Evolutionary conservation across 257 asterid genomes (phyloP).

Genomic region (Echium plantagineum): DNA sequence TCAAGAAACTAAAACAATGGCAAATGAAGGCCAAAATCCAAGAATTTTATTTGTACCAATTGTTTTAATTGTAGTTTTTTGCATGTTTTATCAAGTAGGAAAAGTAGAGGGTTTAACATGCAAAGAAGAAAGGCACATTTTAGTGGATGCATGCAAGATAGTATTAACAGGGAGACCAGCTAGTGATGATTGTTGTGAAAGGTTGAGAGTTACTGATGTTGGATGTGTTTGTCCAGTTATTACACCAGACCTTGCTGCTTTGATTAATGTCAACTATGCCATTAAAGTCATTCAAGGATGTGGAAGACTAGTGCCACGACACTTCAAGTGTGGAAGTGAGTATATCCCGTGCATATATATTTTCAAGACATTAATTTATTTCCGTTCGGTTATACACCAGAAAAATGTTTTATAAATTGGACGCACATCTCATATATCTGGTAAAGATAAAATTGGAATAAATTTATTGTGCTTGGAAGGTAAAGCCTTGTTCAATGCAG

Average conservation of each 20-base stretch:
- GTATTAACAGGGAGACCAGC: constrained; percentile 1
- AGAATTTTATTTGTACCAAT: neutral
- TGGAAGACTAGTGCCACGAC: constrained; percentile 9
- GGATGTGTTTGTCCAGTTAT: constrained; percentile 9
- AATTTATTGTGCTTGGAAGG: too few species aligned
- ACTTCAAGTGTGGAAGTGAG: constrained; percentile 13
- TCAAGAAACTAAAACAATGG: neutral
- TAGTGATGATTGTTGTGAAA: constrained; percentile 5
- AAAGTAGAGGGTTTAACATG: constrained; percentile 3
- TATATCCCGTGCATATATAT: neutral
- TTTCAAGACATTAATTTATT: too few species aligned
- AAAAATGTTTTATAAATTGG: too few species aligned
- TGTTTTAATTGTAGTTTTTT: neutral
- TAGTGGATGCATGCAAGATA: constrained; percentile 7
- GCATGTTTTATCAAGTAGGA: neutral
- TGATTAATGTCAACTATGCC: constrained; percentile 8
- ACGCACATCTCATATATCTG: too few species aligned
- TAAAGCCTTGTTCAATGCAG: too few species aligned
- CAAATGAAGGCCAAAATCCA: neutral
- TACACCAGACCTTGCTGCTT: constrained; percentile 3
- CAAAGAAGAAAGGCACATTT: constrained; percentile 3
- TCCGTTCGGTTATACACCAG: too few species aligned
- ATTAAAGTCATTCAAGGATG: constrained; percentile 7
- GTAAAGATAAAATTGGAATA: too few species aligned
- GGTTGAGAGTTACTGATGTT: constrained; percentile 7